These are phyloP conservation scores for Ambispora gerdemannii DNA, from an alignment of 192 early-diverging fungal genomes.

Conservation along the genomic window DNA sequence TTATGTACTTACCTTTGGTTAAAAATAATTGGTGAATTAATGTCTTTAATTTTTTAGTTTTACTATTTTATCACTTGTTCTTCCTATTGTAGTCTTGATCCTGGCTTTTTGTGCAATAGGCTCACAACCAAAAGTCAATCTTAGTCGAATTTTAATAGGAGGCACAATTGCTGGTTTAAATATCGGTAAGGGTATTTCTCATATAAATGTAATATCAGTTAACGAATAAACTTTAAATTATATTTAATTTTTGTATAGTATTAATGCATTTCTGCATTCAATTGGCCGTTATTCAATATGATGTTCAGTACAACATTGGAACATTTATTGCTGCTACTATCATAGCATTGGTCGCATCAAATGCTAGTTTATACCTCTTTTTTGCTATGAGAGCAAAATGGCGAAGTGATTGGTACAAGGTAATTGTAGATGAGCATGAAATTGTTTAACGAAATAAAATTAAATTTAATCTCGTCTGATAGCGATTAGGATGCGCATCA, in stretches of 20 bases:
- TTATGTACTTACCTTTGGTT: not conserved
- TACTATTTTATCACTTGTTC: conserved; percentile 35
- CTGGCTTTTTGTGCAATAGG: conserved; percentile 37
- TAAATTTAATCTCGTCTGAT: not conserved
- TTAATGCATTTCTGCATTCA: conserved; percentile 43
- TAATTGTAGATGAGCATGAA: not conserved
- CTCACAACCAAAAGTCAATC: conserved; percentile 34
- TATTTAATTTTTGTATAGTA: conserved; percentile 25
- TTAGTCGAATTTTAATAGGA: conserved; percentile 35
- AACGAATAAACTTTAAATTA: not conserved
- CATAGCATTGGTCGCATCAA: conserved; percentile 41
- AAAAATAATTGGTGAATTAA: too few relatives aligned
- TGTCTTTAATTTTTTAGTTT: conserved; percentile 29
- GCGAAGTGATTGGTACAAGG: conserved; percentile 44
- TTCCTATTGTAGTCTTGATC: conserved; percentile 35
- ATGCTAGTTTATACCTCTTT: conserved; percentile 45
- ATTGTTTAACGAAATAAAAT: not conserved
- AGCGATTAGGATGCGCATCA: conserved; percentile 43
- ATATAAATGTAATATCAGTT: not conserved
- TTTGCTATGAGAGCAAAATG: conserved; percentile 47
- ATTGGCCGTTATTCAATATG: conserved; percentile 40
- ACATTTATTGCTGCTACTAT: conserved; percentile 38
- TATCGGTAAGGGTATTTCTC: not conserved
- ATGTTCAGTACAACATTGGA: conserved; percentile 22
- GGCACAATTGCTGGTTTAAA: conserved; percentile 39